phyloP scores from a whole-genome alignment of 2,329 filamentous ascomycete species.

The Elsinoe necatrix region DNA sequence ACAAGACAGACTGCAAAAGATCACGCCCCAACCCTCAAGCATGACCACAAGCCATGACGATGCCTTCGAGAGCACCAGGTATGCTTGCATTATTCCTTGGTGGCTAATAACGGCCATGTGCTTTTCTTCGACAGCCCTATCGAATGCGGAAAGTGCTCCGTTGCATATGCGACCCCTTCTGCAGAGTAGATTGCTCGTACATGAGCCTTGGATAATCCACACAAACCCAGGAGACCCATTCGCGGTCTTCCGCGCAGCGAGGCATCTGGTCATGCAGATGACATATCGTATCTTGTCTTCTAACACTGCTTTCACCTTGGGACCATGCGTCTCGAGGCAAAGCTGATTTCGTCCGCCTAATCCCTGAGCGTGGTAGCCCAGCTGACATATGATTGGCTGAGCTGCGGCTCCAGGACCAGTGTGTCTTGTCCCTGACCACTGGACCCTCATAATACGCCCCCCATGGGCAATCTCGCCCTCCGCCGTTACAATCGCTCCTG shows the following conservation, averaged over 20 bases:
- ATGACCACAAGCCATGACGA: too few relatives aligned
- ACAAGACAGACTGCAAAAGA: too few relatives aligned
- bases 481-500: background rate
- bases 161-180: background rate
- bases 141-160: constrained; percentile 3
- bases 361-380: background rate
- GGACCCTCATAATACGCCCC: background rate
- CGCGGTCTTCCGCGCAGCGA: too few relatives aligned
- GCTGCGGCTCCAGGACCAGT: background rate
- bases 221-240: background rate
- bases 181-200: background rate
- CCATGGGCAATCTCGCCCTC: background rate
- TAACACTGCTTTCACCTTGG: background rate
- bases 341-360: background rate
- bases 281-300: background rate
- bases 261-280: too few relatives aligned
- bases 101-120: background rate
- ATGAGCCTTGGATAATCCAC: background rate
- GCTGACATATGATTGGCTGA: background rate
- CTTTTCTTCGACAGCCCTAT: constrained; percentile 9
- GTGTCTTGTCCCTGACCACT: background rate
- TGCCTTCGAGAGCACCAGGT: background rate
- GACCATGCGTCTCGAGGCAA: background rate
- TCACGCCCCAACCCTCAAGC: too few relatives aligned
- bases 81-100: background rate